Conservation (phyloP, 225 moss, liverwort and hornwort species). For the Asterella californica region DNA sequence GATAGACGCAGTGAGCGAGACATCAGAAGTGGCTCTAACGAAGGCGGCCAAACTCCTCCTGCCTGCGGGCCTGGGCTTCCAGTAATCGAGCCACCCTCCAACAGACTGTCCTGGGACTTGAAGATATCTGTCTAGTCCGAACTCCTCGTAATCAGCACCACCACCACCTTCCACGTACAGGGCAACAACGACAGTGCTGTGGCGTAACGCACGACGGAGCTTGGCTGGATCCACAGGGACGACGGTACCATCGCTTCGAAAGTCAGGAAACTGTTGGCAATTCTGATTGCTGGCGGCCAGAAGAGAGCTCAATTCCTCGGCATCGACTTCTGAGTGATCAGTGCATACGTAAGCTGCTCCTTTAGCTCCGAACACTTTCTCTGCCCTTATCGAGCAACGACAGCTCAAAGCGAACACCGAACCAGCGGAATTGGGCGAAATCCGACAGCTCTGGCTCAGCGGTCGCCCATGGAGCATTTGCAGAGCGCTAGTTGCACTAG, state of each 20-base stretch:
- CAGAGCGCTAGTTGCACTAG: background rate
- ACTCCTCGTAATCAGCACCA: constrained; percentile 4
- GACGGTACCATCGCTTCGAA: constrained; percentile 55
- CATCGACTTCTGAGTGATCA: constrained; percentile 37
- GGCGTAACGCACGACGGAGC: constrained; percentile 68
- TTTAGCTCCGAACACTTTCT: constrained; percentile 17
- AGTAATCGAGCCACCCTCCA: constrained; percentile 37
- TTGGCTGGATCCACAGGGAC: constrained; percentile 57
- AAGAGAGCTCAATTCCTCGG: constrained; percentile 63
- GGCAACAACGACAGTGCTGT: constrained; percentile 76
- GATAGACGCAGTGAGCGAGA: constrained; percentile 78
- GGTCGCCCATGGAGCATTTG: background rate
- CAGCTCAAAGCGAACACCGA: background rate
- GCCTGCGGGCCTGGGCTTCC: constrained; percentile 33
- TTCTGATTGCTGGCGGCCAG: constrained; percentile 67
- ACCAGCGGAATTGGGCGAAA: background rate
- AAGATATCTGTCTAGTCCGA: background rate
- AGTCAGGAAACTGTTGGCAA: constrained; percentile 70
- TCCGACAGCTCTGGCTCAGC: background rate
- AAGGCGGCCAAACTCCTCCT: constrained; percentile 64
- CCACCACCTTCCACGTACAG: constrained; percentile 44
- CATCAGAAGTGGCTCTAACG: constrained; percentile 81
- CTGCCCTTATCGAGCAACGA: background rate
- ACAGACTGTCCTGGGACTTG: background rate
- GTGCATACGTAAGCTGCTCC: constrained; percentile 24